Evolutionary conservation across 2,329 filamentous ascomycete genomes (phyloP).

Genomic region (Cladosporium sphaerospermum): DNA sequence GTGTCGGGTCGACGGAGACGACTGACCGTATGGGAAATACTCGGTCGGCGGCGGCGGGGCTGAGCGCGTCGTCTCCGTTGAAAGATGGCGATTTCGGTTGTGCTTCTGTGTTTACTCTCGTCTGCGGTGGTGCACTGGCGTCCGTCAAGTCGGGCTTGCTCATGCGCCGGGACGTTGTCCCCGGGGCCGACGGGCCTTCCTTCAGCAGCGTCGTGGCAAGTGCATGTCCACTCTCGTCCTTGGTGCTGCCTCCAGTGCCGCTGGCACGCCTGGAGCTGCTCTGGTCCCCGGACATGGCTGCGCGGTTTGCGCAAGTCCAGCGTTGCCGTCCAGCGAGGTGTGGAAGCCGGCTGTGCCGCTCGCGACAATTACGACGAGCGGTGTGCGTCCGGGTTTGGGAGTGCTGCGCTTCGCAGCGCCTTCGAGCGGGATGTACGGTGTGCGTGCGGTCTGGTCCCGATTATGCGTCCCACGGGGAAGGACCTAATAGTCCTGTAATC

Average conservation of each 20-base stretch:
- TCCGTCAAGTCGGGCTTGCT: slow-evolving; percentile 10
- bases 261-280: background rate
- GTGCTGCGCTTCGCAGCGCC: too few relatives aligned
- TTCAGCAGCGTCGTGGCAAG: background rate
- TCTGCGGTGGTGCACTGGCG: background rate
- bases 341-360: too few relatives aligned
- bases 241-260: background rate
- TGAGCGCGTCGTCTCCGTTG: slow-evolving; percentile 26
- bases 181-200: background rate
- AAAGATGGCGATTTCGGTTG: background rate
- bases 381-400: too few relatives aligned
- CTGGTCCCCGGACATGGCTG: slow-evolving; percentile 14
- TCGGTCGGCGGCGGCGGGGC: slow-evolving; percentile 48
- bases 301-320: too few relatives aligned
- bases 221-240: slow-evolving; percentile 1
- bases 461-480: background rate
- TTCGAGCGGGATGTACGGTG: too few relatives aligned
- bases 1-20: slow-evolving; percentile 54
- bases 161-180: slow-evolving; percentile 1
- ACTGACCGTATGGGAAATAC: slow-evolving; percentile 65
- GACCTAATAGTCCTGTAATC: slow-evolving; percentile 19
- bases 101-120: background rate
- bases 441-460: too few relatives aligned
- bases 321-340: too few relatives aligned
- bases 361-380: too few relatives aligned